Conservation (phyloP, 192 early-diverging fungal genomes). For the Coemansia sp. region DNA sequence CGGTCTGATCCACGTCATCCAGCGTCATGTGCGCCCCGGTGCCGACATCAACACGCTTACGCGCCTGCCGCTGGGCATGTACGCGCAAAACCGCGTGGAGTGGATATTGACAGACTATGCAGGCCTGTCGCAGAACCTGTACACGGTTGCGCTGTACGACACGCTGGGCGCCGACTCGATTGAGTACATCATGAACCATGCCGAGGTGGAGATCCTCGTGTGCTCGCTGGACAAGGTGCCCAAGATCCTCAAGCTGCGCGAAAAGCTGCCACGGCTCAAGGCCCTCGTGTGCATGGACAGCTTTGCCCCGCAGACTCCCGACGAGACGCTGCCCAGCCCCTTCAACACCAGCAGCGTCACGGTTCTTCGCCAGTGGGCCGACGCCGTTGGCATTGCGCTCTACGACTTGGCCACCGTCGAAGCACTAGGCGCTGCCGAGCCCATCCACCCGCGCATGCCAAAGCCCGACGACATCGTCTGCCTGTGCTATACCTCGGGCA, state of each 20-base stretch:
- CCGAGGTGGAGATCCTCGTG: slow-evolving; percentile 69
- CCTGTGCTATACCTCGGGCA: slow-evolving; percentile 81
- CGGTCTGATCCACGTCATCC: slow-evolving; percentile 61
- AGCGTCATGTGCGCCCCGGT: slow-evolving; percentile 44
- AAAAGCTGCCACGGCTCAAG: slow-evolving; percentile 64
- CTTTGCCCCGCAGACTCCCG: slow-evolving; percentile 19
- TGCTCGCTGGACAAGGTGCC: slow-evolving; percentile 60
- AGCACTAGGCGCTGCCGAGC: slow-evolving; percentile 55
- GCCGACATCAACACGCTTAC: slow-evolving; percentile 28
- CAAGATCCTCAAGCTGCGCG: slow-evolving; percentile 56
- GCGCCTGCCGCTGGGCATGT: slow-evolving; percentile 60
- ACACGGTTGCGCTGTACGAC: slow-evolving; percentile 80
- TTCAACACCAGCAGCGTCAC: slow-evolving; percentile 44
- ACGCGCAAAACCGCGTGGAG: slow-evolving; percentile 70
- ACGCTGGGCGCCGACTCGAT: slow-evolving; percentile 81
- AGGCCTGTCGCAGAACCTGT: slow-evolving; percentile 59
- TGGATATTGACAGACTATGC: slow-evolving; percentile 72
- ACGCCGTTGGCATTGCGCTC: slow-evolving; percentile 57
- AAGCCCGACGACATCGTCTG: slow-evolving; percentile 63
- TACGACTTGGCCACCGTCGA: slow-evolving; percentile 60
- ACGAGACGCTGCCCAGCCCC: slow-evolving; percentile 28
- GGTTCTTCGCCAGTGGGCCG: slow-evolving; percentile 56
- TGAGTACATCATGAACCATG: slow-evolving; percentile 81
- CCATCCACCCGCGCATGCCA: slow-evolving; percentile 55
- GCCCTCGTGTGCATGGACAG: slow-evolving; percentile 71